phyloP scores from a whole-genome alignment of 2,329 filamentous ascomycete genomes.

The Hypoxylon rubiginosum region DNA sequence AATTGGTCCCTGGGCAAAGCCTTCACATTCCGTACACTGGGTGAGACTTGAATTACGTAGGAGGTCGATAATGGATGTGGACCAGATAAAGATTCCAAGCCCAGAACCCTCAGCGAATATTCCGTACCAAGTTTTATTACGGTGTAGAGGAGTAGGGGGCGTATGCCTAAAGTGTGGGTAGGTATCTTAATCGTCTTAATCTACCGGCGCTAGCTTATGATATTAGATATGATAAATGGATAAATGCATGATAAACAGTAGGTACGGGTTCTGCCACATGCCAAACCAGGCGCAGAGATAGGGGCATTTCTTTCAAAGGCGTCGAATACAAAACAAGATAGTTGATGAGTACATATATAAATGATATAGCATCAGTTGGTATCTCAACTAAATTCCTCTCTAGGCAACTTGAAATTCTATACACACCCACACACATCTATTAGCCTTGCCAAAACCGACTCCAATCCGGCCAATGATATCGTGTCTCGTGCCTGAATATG shows the following conservation, averaged over 20 bases:
- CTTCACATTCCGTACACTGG: background rate
- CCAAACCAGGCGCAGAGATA: no score
- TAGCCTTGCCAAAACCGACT: slow-evolving; percentile 29
- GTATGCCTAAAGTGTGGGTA: no score
- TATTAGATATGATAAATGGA: background rate
- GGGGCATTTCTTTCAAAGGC: background rate
- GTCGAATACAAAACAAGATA: background rate
- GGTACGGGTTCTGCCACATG: no score
- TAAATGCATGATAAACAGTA: background rate
- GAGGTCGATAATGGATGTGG: no score
- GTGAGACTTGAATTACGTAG: no score
- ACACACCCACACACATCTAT: slow-evolving; percentile 15
- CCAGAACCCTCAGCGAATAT: no score
- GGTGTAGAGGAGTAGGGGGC: background rate
- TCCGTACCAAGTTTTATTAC: background rate
- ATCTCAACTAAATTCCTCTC: slow-evolving; percentile 30
- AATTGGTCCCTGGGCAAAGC: background rate
- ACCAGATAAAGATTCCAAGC: no score
- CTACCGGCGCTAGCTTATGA: slow-evolving; percentile 2
- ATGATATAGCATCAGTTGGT: slow-evolving; percentile 31
- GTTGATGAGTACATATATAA: background rate
- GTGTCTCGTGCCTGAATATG: slow-evolving; percentile 29
- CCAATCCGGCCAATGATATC: slow-evolving; percentile 33
- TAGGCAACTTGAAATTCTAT: slow-evolving; percentile 16
- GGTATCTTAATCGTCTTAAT: no score